phyloP scores from a whole-genome alignment of 225 moss, liverwort and hornwort genomes.

The Asterella californica region DNA sequence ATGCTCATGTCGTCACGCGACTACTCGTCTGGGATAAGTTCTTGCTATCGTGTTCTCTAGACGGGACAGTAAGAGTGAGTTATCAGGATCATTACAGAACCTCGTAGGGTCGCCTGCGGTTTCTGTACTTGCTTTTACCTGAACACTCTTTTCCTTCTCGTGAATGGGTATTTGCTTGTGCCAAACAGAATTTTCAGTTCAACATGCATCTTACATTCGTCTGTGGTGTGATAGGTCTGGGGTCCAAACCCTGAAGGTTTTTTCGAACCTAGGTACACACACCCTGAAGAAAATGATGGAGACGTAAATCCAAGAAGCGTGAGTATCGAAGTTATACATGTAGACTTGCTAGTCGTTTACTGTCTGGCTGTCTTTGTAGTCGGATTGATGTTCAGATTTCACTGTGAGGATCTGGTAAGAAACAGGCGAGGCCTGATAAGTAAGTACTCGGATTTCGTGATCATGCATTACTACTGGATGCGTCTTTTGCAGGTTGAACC shows the following conservation, averaged over 20 bases:
- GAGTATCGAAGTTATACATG: neutral
- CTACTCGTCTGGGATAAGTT: slow-evolving; percentile 96
- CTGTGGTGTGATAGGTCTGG: slow-evolving; percentile 64
- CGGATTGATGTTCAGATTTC: neutral
- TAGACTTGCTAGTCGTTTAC: neutral
- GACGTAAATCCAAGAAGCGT: slow-evolving; percentile 34
- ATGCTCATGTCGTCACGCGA: slow-evolving; percentile 84
- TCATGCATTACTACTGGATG: neutral
- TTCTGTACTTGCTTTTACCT: neutral
- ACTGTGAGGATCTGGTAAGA: neutral
- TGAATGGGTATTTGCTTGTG: neutral
- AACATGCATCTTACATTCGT: neutral
- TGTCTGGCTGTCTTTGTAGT: neutral
- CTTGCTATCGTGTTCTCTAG: slow-evolving; percentile 85
- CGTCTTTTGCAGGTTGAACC: slow-evolving; percentile 14
- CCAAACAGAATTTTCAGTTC: neutral
- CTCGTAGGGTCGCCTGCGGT: neutral
- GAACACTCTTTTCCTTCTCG: neutral
- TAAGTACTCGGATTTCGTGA: neutral
- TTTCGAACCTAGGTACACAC: slow-evolving; percentile 67
- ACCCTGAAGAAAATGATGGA: slow-evolving; percentile 71
- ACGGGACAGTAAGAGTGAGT: slow-evolving; percentile 83
- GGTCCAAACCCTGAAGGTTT: slow-evolving; percentile 70
- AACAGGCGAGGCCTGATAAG: neutral
- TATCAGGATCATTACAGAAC: neutral